Evolutionary conservation across 164 flowering plant species (phyloP).

Genomic region (Annona cherimola): DNA sequence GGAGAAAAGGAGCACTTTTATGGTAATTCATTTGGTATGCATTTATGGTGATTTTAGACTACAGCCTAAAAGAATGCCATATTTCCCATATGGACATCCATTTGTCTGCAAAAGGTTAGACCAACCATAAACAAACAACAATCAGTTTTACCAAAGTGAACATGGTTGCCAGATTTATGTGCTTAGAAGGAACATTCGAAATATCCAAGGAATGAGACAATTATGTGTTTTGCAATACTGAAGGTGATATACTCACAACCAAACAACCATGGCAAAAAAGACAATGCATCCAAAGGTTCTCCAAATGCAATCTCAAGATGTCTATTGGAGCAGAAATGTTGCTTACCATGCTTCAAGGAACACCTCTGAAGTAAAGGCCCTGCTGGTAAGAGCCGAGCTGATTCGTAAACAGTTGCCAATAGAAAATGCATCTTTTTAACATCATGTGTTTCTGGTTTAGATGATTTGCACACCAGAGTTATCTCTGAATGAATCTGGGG

Average conservation of each 20-base stretch:
- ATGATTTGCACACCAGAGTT: slow-evolving; percentile 21
- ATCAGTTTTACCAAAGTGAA: background rate
- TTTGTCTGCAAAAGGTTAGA: background rate
- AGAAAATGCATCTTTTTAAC: slow-evolving; percentile 36
- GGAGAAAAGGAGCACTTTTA: no score
- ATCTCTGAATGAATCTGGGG: slow-evolving; percentile 54
- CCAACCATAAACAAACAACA: background rate
- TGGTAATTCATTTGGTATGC: no score
- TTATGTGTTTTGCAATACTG: background rate
- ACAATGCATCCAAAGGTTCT: background rate
- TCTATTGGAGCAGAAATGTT: slow-evolving; percentile 6
- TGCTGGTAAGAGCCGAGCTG: slow-evolving; percentile 61
- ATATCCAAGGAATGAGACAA: background rate
- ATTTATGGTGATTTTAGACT: no score
- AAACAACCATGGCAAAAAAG: background rate
- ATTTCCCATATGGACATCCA: background rate
- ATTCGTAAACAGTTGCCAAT: slow-evolving; percentile 62
- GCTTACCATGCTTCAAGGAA: slow-evolving; percentile 44
- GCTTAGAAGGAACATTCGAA: background rate
- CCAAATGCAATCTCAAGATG: background rate
- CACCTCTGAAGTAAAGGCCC: slow-evolving; percentile 69
- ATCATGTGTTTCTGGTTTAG: slow-evolving; percentile 20
- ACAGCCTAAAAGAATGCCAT: background rate
- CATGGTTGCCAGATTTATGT: background rate
- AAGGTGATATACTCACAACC: background rate